Percentiles rank a stretch among this genome's conserved stretches.
Conservation (phyloP, 495 filamentous ascomycete genomes). For the Aspergillus carlsbadensis region DNA sequence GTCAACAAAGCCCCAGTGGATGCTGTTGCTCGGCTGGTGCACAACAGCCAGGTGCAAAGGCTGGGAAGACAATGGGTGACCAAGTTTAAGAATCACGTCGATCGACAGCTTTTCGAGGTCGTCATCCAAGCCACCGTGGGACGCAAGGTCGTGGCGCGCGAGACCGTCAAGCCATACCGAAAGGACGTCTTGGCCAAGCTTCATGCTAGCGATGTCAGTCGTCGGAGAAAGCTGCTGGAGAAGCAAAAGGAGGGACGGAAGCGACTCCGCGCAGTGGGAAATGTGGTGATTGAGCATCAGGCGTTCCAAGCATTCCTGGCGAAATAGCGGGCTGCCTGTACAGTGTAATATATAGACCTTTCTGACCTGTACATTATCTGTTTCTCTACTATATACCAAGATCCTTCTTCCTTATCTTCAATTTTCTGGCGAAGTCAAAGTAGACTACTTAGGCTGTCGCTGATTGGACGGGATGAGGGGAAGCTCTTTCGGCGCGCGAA, state of each 20-base stretch:
- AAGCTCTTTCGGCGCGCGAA: slow-evolving; percentile 14
- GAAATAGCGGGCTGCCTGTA: slow-evolving; percentile 36
- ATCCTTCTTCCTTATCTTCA: background rate
- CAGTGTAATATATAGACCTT: slow-evolving; percentile 11
- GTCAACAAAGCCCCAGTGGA: slow-evolving; percentile 94
- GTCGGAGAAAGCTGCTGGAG: slow-evolving; percentile 84
- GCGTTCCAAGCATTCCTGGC: slow-evolving; percentile 89
- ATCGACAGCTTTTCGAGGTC: slow-evolving; percentile 94
- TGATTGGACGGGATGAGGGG: slow-evolving; percentile 23
- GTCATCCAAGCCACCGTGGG: slow-evolving; percentile 91
- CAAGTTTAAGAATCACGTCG: slow-evolving; percentile 96
- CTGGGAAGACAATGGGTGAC: slow-evolving; percentile 84
- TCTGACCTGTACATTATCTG: background rate
- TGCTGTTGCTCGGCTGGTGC: slow-evolving; percentile 87
- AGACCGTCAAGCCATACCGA: slow-evolving; percentile 94
- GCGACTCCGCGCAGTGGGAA: slow-evolving; percentile 66
- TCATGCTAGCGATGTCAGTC: slow-evolving; percentile 82
- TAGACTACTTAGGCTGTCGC: background rate
- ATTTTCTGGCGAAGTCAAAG: background rate
- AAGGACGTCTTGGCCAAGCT: slow-evolving; percentile 94
- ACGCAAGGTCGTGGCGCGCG: slow-evolving; percentile 79
- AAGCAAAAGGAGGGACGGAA: slow-evolving; percentile 97
- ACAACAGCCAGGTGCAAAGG: slow-evolving; percentile 71
- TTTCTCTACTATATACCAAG: slow-evolving; percentile 1
- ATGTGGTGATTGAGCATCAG: slow-evolving; percentile 89